Evolutionary conservation across 1,139 yeast genomes (phyloP).

Genomic region (Debaryomyces subglobosus): DNA sequence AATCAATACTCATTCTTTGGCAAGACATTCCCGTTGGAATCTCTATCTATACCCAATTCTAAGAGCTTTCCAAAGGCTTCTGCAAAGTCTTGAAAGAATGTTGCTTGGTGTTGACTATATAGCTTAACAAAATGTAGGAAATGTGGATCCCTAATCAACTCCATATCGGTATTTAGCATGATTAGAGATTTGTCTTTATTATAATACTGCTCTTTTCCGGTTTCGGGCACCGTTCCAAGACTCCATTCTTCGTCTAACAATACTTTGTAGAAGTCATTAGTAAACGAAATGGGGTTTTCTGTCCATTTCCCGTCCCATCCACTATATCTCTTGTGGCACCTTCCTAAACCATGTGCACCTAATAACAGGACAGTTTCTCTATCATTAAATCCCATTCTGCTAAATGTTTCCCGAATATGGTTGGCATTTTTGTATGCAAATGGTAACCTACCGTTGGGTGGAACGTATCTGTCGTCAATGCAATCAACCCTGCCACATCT

Average conservation of each 20-base stretch:
- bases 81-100: slow-evolving; percentile 56
- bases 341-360: slow-evolving; percentile 69
- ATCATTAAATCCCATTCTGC: slow-evolving; percentile 63
- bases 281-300: slow-evolving; percentile 33
- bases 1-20: slow-evolving; percentile 11
- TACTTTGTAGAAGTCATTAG: slow-evolving; percentile 39
- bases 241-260: slow-evolving; percentile 37
- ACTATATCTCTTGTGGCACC: slow-evolving; percentile 58
- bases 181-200: slow-evolving; percentile 47
- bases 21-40: slow-evolving; percentile 17
- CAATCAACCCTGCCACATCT: slow-evolving; percentile 66
- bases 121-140: slow-evolving; percentile 53
- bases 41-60: slow-evolving; percentile 54
- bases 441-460: slow-evolving; percentile 66
- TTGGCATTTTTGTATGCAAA: slow-evolving; percentile 55
- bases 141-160: slow-evolving; percentile 50
- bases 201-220: slow-evolving; percentile 42
- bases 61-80: slow-evolving; percentile 55
- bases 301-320: slow-evolving; percentile 53
- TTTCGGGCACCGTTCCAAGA: slow-evolving; percentile 38
- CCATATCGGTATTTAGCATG: slow-evolving; percentile 71
- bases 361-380: slow-evolving; percentile 64
- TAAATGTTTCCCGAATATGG: slow-evolving; percentile 58
- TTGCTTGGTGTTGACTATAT: slow-evolving; percentile 56
- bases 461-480: slow-evolving; percentile 51